Evolutionary conservation across 2,329 filamentous ascomycete species (phyloP), one percentile per base, ranked within the genome.

Genomic region (Aureobasidium zeae): DNA sequence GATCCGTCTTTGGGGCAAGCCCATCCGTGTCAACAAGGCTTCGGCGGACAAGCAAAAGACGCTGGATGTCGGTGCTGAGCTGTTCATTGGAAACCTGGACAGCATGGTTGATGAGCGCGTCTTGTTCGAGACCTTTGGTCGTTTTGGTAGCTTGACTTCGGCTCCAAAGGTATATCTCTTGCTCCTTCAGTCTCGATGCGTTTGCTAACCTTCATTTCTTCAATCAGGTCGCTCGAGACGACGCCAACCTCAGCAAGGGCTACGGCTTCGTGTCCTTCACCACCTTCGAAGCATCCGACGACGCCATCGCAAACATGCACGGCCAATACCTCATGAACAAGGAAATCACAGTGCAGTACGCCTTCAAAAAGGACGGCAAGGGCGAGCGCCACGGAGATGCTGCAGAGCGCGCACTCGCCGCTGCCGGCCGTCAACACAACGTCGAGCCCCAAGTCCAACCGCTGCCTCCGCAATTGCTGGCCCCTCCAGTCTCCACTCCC

Each of bases 341-440:
- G 68, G 85, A 94, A 63, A 83, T 96, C 55, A 85, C 83, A 2
- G 91, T 98, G 32, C 89, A 96, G 65, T 98, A 96, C 63, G 91
- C 91, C 28, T 96, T 94, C 75, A 98, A 98, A 73, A 96, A 96
- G 67, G 91, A 98, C 58, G 91, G 91, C 53, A 94, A 94, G 68
- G 89, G 89, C 55, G 89, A 96, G 67, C 74, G 91, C 47, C 91
- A 98, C 60, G 91, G 91, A 55, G 91, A 98, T 61, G 77, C 87
- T 55, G 91, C 91, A 21, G 91, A 98, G 67, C 75, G 91, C 57
- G 83, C 86, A 69, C 76, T 98, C 34, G 91, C 91, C 21, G 81
- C 83, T 20, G 85, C 95, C 65, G 91, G 88, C 46, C 89, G 89
- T 67, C 89, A 88, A 61, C 86, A 95, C 63, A 94, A 94, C 57